phyloP scores from a whole-genome alignment of 2,329 filamentous ascomycete species.

The Colletotrichum karsti region DNA sequence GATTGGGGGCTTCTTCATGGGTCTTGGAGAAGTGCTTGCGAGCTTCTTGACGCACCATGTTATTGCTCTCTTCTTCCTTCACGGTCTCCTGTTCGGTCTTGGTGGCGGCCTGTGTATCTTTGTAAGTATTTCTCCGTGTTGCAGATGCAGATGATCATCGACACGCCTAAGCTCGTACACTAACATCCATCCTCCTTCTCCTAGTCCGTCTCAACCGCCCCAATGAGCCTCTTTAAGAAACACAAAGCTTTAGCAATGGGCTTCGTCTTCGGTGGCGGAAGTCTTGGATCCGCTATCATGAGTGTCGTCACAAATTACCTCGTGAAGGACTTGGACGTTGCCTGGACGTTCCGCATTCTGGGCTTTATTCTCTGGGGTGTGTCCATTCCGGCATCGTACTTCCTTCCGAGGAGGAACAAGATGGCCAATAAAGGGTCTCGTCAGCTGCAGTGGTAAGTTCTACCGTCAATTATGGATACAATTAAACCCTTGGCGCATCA shows the following conservation, averaged over 20 bases:
- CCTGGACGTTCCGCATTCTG: constrained; percentile 37
- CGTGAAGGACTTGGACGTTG: constrained; percentile 32
- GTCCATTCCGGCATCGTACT: constrained; percentile 36
- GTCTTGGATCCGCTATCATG: constrained; percentile 37
- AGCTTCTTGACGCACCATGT: constrained; percentile 34
- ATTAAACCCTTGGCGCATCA: too few relatives aligned
- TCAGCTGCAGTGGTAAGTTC: constrained; percentile 34
- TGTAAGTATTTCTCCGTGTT: constrained; percentile 15
- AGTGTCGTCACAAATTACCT: constrained; percentile 33
- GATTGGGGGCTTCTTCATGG: constrained; percentile 34
- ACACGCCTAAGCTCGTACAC: background rate
- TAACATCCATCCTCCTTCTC: background rate
- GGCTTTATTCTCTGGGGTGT: constrained; percentile 37
- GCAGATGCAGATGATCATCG: background rate
- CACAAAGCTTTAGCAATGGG: constrained; percentile 37
- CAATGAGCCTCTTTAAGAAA: constrained; percentile 35
- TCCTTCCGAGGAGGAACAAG: constrained; percentile 10
- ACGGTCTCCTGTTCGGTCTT: constrained; percentile 36
- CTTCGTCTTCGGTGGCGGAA: constrained; percentile 37
- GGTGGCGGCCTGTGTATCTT: constrained; percentile 36
- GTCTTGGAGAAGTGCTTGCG: constrained; percentile 37
- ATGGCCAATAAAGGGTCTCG: background rate
- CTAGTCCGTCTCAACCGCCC: constrained; percentile 37
- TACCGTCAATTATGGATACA: too few relatives aligned
- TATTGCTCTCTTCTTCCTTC: constrained; percentile 35